Percentiles rank a stretch among this genome's conserved stretches.
Evolutionary conservation across 139 green algal genomes (phyloP).

Genomic region (Parachlorella kessleri): DNA sequence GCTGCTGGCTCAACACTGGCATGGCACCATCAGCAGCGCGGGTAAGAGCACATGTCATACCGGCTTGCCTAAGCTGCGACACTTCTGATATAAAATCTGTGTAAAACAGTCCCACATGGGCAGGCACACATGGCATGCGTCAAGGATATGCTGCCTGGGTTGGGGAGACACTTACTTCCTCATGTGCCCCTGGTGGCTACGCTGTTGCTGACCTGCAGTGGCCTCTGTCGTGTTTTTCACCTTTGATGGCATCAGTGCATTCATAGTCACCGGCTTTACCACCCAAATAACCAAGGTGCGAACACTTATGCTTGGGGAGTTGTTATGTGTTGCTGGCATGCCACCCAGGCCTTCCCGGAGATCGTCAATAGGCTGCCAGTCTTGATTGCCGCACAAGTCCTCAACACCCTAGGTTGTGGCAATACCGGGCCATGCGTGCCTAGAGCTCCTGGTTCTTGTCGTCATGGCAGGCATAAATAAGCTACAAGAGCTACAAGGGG

Average conservation of each 20-base stretch:
- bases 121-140: too few relatives aligned
- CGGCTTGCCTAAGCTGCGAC: too few relatives aligned
- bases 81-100: too few relatives aligned
- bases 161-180: too few relatives aligned
- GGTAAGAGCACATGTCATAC: too few relatives aligned
- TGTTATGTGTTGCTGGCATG: not conserved
- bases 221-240: slow-evolving; percentile 41
- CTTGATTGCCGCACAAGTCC: too few relatives aligned
- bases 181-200: too few relatives aligned
- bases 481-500: too few relatives aligned
- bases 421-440: not conserved
- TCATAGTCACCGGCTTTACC: slow-evolving; percentile 20
- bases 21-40: slow-evolving; percentile 4
- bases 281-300: slow-evolving; percentile 33
- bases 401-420: not conserved
- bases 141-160: too few relatives aligned
- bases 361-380: not conserved
- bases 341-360: not conserved
- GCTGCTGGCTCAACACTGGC: not conserved
- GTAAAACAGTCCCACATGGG: too few relatives aligned
- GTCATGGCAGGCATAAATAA: too few relatives aligned
- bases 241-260: slow-evolving; percentile 35
- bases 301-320: not conserved
- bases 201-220: slow-evolving; percentile 16
- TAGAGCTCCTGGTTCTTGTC: too few relatives aligned